Base-by-base conservation (phyloP, 2,329 filamentous ascomycete species). In the Colletotrichum sp. region DNA sequence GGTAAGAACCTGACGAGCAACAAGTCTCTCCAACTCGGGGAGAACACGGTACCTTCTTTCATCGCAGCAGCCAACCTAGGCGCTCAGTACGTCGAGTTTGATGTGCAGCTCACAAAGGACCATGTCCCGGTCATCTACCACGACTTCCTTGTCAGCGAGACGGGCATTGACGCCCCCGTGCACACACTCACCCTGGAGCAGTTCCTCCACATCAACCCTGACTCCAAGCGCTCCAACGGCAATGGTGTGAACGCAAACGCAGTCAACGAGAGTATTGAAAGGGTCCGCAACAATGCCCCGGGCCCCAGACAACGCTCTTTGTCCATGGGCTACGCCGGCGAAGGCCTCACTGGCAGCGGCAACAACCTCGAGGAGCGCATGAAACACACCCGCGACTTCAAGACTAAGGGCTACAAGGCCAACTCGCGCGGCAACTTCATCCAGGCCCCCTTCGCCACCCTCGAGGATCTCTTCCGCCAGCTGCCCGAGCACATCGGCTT, bases 41-140 rank as follows among this genome's bases (percentile, higher is more conserved):
- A 99, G 85, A 99, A 99, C 83, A 99, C 97, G 0, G 89, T 99
- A 30, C 94, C 94, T 71, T 98, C 97, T 0, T 99, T 99, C 85
- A 98, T 98, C 81, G 95, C 96, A 4, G 97, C 97, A 3, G 96
- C 96, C 58, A 98, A 98, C 79, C 86, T 99, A 67, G 97, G 97
- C 10, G 97, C 92, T 5, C 90, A 93, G 71, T 94, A 93, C 79
- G 92, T 94, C 62, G 92, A 93, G 79, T 93, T 94, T 81, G 97
- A 99, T 82, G 97, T 99, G 1, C 97, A 99, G 83, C 88, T 99
- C 52, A 99, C 97, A n/a, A 99, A 99, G 82, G 97, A 99, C 82
- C 96, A 97, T 80, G 96, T 99, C 2, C 97, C 97, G 0, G 96
- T 99, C 78, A 98, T 99, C 80, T 99, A 99, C 82, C 97, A 99